Conservation (phyloP, 441 rosid genomes). For the Gossypium schwendimanii region DNA sequence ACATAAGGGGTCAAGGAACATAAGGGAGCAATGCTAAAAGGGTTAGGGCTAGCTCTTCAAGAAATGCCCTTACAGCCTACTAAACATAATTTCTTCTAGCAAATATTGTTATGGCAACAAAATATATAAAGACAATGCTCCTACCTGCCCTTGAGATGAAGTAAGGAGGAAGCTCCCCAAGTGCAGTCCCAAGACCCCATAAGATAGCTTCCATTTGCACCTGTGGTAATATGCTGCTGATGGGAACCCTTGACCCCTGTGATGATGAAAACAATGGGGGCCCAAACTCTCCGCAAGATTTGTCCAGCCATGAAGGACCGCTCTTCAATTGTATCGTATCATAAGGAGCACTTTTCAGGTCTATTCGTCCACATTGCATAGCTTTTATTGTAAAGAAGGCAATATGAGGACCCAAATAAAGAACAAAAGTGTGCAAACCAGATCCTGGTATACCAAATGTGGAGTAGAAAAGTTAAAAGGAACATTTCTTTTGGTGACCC, state of each 20-base stretch:
- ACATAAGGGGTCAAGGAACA: neutral
- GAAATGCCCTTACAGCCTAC: neutral
- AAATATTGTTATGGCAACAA: neutral
- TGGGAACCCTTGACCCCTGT: conserved; percentile 67
- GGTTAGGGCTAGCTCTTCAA: neutral
- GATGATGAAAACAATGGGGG: conserved; percentile 49
- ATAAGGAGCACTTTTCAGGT: conserved; percentile 77
- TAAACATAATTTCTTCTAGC: neutral
- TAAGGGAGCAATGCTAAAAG: too few species aligned
- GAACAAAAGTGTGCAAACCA: conserved; percentile 95
- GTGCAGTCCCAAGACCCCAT: conserved; percentile 80
- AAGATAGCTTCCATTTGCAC: conserved; percentile 75
- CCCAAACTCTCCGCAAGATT: conserved; percentile 79
- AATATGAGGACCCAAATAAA: conserved; percentile 93
- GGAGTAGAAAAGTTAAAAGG: neutral
- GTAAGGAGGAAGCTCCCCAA: conserved; percentile 56
- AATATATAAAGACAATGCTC: neutral
- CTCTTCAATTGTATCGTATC: conserved; percentile 87
- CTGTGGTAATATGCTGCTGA: conserved; percentile 72
- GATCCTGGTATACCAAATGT: conserved; percentile 51
- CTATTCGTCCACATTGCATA: conserved; percentile 88
- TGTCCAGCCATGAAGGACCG: conserved; percentile 85
- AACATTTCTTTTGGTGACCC: neutral
- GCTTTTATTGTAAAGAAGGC: conserved; percentile 89
- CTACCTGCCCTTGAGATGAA: conserved; percentile 91